phyloP scores from a whole-genome alignment of 768 basidiomycete species.

The Russula griseocarnosa region DNA sequence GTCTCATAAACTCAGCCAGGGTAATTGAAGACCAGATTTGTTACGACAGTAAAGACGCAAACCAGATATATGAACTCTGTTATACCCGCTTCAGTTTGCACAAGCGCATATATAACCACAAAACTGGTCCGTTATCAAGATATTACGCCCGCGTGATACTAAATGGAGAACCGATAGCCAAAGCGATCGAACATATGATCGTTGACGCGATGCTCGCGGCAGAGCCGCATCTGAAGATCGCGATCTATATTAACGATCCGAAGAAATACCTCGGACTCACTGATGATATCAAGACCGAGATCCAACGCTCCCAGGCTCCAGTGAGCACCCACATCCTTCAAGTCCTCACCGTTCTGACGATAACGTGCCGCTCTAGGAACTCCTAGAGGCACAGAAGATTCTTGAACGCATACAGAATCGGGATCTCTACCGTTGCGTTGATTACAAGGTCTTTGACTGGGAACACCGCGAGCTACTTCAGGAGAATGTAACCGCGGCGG shows the following conservation, averaged over 20 bases:
- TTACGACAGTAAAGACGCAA: slow-evolving; percentile 78
- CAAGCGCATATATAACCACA: slow-evolving; percentile 80
- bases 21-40: slow-evolving; percentile 74
- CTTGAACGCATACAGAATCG: slow-evolving; percentile 58
- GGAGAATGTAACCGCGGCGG: slow-evolving; percentile 37
- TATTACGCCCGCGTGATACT: background rate
- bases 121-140: slow-evolving; percentile 48
- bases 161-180: slow-evolving; percentile 43
- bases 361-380: slow-evolving; percentile 43
- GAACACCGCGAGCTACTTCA: slow-evolving; percentile 33
- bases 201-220: slow-evolving; percentile 70
- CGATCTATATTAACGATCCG: slow-evolving; percentile 52
- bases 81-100: slow-evolving; percentile 74
- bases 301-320: slow-evolving; percentile 51
- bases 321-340: slow-evolving; percentile 36
- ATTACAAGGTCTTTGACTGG: slow-evolving; percentile 51
- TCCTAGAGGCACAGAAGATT: slow-evolving; percentile 54
- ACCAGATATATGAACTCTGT: slow-evolving; percentile 70
- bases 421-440: slow-evolving; percentile 66
- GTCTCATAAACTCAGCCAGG: slow-evolving; percentile 68
- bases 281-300: slow-evolving; percentile 58
- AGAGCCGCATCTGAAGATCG: slow-evolving; percentile 60
- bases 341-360: background rate
- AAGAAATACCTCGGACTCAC: slow-evolving; percentile 60
- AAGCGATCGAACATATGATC: slow-evolving; percentile 81